Percentiles rank a stretch among this genome's conserved stretches.
These are phyloP conservation scores for Cladosporium sp. DNA, from an alignment of 2,329 filamentous ascomycete species.

Conservation along the genomic window DNA sequence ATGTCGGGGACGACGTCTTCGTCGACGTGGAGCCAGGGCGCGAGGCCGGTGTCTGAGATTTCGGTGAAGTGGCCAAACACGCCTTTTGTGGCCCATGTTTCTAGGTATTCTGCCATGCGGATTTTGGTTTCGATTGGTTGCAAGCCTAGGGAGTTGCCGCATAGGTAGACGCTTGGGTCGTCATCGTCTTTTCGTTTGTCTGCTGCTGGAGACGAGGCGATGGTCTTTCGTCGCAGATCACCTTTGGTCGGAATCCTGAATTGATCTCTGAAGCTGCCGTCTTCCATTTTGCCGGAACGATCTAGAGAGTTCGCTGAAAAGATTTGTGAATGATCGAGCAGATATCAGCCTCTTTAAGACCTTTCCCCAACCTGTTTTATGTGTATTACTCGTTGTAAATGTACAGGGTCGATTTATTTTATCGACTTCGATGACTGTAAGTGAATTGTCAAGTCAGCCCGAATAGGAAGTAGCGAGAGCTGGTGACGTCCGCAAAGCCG, in stretches of 20 bases:
- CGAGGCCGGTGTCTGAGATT: constrained; percentile 63
- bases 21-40: constrained; percentile 74
- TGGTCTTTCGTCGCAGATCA: constrained; percentile 10
- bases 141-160: constrained; percentile 83
- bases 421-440: no score
- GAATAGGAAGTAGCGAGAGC: background rate
- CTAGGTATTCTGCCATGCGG: constrained; percentile 68
- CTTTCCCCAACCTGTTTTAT: no score
- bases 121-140: constrained; percentile 67
- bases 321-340: no score
- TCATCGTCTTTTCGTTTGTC: constrained; percentile 10
- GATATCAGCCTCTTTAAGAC: no score
- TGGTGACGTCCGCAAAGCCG: no score
- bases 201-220: background rate
- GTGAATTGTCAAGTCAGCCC: background rate
- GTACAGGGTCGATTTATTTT: no score
- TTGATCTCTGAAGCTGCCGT: constrained; percentile 8
- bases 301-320: no score
- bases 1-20: constrained; percentile 67
- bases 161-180: constrained; percentile 67
- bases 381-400: no score
- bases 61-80: constrained; percentile 78
- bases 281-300: constrained; percentile 8
- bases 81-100: constrained; percentile 79
- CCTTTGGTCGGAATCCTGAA: constrained; percentile 14